These are phyloP conservation scores for Cubamyces sp. DNA, from an alignment of 768 basidiomycete genomes.

Conservation along the genomic window DNA sequence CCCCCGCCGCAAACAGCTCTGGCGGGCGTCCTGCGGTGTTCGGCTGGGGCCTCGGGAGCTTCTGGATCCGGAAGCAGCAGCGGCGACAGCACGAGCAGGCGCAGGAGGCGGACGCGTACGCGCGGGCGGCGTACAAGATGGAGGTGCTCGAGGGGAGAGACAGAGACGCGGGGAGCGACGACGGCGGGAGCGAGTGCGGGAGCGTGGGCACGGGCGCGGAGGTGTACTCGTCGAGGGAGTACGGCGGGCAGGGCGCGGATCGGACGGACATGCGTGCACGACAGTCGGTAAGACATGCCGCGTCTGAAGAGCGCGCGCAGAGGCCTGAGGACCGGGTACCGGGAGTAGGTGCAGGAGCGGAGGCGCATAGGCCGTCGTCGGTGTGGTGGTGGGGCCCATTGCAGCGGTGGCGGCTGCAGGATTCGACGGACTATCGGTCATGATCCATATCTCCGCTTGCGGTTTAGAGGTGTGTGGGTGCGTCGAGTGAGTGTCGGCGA, in stretches of 20 bases:
- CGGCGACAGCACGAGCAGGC: conserved; percentile 32
- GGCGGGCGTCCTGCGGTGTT: conserved; percentile 37
- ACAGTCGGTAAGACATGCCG: background rate
- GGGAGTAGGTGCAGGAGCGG: background rate
- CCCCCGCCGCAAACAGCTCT: conserved; percentile 5
- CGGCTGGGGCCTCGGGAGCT: conserved; percentile 80
- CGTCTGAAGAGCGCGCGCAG: background rate
- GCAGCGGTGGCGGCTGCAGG: conserved; percentile 72
- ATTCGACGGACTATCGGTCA: conserved; percentile 66
- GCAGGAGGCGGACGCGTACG: conserved; percentile 30
- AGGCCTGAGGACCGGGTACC: background rate
- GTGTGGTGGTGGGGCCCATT: conserved; percentile 86
- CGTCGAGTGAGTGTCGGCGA: no score
- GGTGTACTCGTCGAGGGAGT: conserved; percentile 1
- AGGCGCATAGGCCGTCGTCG: conserved; percentile 41
- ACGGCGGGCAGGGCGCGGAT: background rate
- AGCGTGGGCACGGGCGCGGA: conserved; percentile 3
- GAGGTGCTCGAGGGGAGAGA: conserved; percentile 9
- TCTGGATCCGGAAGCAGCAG: conserved; percentile 51
- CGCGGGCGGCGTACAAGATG: conserved; percentile 20
- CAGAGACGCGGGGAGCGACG: conserved; percentile 21
- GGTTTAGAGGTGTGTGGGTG: no score
- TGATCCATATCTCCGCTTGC: background rate
- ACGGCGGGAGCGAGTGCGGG: conserved; percentile 3
- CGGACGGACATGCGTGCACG: conserved; percentile 3